phyloP scores from a whole-genome alignment of 192 early-diverging fungal genomes.

The Entrophospora sp. region DNA sequence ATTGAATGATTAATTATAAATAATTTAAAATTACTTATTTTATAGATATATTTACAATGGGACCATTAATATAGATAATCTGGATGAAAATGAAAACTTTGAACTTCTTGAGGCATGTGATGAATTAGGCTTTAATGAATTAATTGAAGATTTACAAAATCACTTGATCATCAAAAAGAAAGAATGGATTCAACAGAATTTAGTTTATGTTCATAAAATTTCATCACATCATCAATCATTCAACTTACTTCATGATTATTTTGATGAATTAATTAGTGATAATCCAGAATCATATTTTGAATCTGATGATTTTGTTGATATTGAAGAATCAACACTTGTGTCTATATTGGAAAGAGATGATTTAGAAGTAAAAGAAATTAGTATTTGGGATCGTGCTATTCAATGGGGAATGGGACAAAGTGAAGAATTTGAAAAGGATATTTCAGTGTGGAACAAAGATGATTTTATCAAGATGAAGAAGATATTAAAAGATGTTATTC shows the following conservation, averaged over 20 bases:
- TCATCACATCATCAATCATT: background rate
- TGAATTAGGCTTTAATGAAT: background rate
- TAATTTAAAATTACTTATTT: too few relatives aligned
- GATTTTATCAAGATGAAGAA: background rate
- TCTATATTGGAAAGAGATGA: conserved; percentile 3
- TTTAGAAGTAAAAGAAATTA: conserved; percentile 4
- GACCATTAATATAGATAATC: background rate
- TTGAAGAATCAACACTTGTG: background rate
- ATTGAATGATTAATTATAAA: too few relatives aligned
- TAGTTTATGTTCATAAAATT: background rate
- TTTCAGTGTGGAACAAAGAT: background rate
- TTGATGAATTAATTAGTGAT: background rate
- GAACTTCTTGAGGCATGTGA: background rate
- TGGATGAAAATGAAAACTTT: background rate
- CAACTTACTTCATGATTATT: background rate
- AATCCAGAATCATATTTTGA: background rate
- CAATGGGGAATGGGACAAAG: conserved; percentile 11
- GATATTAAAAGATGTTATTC: background rate
- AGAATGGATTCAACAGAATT: background rate
- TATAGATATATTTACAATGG: conserved; percentile 15
- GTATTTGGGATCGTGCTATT: conserved; percentile 5
- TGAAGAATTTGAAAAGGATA: background rate
- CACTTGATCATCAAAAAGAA: background rate
- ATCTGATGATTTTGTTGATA: background rate
- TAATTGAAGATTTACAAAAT: conserved; percentile 1